Conservation (phyloP, 164 flowering plant species). For the Aristolochia contorta region DNA sequence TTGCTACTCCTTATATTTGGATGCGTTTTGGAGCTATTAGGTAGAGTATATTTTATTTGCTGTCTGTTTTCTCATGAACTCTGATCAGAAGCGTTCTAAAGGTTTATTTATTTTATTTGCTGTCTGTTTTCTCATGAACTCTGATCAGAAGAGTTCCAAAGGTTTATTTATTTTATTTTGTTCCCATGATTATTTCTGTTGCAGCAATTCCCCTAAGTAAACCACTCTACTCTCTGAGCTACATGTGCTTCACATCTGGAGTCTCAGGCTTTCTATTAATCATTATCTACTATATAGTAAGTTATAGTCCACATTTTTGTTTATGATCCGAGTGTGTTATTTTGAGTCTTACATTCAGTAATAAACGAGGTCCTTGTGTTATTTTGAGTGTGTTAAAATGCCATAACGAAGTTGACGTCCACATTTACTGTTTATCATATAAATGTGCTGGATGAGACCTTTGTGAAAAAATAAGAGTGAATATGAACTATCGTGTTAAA, state of each 20-base stretch:
- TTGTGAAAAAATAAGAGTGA: too few species aligned
- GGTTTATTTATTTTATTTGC: background rate
- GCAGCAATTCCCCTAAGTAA: slow-evolving; percentile 63
- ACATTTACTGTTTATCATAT: too few species aligned
- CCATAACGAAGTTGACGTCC: too few species aligned
- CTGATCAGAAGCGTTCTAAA: background rate
- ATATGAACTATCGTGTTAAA: too few species aligned
- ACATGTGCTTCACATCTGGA: slow-evolving; percentile 67
- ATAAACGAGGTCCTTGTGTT: too few species aligned
- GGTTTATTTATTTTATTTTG: background rate
- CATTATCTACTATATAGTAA: slow-evolving; percentile 46
- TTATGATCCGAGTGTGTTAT: background rate
- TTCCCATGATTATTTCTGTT: slow-evolving; percentile 1
- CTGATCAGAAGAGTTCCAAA: background rate
- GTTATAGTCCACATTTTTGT: slow-evolving; percentile 10
- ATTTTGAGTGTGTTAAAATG: too few species aligned
- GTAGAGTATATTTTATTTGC: slow-evolving; percentile 19
- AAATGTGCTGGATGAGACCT: too few species aligned
- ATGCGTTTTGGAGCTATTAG: slow-evolving; percentile 30
- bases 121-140: background rate
- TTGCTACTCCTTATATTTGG: slow-evolving; percentile 39
- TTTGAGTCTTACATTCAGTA: background rate
- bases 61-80: background rate
- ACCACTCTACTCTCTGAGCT: slow-evolving; percentile 68
- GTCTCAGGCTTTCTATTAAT: slow-evolving; percentile 52